Conservation (phyloP, 1,139 yeast genomes). For the Kurtzmaniella quercitrusa region DNA sequence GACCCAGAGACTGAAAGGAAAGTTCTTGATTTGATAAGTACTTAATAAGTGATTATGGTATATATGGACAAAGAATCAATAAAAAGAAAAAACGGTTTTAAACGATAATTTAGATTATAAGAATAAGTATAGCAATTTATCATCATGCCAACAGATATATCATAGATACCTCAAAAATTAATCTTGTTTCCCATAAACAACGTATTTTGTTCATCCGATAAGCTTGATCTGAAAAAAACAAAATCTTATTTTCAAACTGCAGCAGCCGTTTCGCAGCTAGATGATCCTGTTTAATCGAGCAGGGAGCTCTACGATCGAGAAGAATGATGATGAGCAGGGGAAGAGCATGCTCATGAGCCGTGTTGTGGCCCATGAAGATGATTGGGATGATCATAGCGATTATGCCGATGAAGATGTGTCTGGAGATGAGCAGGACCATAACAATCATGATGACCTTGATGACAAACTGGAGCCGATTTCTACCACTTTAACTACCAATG, state of each 20-base stretch:
- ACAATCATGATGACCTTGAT: neutral
- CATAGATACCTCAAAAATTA: too few species aligned
- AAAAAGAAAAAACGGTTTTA: neutral
- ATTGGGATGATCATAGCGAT: slow-evolving; percentile 1
- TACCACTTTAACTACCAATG: neutral
- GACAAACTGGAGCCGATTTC: neutral
- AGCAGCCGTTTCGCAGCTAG: neutral
- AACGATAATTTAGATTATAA: too few species aligned
- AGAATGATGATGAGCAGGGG: neutral
- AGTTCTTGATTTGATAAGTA: slow-evolving; percentile 6
- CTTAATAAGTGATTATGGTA: neutral
- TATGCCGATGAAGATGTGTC: neutral
- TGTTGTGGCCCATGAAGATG: neutral
- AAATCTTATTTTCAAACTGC: neutral
- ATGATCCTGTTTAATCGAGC: slow-evolving; percentile 1
- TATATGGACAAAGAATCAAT: too few species aligned
- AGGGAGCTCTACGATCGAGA: neutral
- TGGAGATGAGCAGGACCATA: neutral
- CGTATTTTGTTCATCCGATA: too few species aligned
- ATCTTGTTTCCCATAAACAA: too few species aligned
- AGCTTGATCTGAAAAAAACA: neutral
- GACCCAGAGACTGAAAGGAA: slow-evolving; percentile 8
- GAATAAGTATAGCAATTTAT: too few species aligned
- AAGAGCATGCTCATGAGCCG: neutral
- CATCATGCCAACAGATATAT: too few species aligned